These are phyloP conservation scores for Lactifluus piperatus DNA, from an alignment of 768 basidiomycete species.

Conservation along the genomic window DNA sequence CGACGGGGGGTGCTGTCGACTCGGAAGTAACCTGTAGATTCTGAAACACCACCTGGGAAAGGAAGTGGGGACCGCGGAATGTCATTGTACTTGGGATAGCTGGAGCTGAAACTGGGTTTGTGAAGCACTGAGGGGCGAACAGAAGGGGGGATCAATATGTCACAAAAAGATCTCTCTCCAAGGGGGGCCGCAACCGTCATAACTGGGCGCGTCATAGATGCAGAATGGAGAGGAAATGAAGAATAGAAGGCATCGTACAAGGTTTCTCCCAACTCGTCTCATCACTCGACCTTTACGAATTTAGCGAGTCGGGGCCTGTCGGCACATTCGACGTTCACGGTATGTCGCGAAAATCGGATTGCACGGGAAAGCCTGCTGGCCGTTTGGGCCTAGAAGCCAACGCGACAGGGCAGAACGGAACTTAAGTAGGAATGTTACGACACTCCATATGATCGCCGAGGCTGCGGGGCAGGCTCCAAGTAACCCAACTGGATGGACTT, in stretches of 20 bases:
- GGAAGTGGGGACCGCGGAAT: slow-evolving; percentile 4
- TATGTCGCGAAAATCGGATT: not conserved
- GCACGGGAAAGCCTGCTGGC: not conserved
- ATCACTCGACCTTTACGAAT: not conserved
- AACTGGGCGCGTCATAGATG: not conserved
- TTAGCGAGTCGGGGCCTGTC: not conserved
- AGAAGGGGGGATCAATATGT: not conserved
- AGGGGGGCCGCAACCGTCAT: not conserved
- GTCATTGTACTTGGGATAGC: not conserved
- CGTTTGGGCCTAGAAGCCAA: slow-evolving; percentile 8
- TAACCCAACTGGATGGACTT: not conserved
- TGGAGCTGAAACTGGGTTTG: slow-evolving; percentile 3
- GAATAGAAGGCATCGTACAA: not conserved
- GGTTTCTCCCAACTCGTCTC: not conserved
- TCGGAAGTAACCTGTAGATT: slow-evolving; percentile 1
- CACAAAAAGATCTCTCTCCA: slow-evolving; percentile 6
- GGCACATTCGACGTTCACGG: not conserved
- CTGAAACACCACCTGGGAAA: slow-evolving; percentile 14
- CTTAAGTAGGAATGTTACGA: slow-evolving; percentile 6
- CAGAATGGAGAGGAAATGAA: not conserved
- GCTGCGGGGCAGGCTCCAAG: not conserved
- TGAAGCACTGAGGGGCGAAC: slow-evolving; percentile 1
- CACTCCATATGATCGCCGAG: slow-evolving; percentile 13
- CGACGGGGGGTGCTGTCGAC: not conserved
- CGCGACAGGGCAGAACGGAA: slow-evolving; percentile 1